Evolutionary conservation across 441 rosid genomes (phyloP).

Genomic region (Erodium texanum): DNA sequence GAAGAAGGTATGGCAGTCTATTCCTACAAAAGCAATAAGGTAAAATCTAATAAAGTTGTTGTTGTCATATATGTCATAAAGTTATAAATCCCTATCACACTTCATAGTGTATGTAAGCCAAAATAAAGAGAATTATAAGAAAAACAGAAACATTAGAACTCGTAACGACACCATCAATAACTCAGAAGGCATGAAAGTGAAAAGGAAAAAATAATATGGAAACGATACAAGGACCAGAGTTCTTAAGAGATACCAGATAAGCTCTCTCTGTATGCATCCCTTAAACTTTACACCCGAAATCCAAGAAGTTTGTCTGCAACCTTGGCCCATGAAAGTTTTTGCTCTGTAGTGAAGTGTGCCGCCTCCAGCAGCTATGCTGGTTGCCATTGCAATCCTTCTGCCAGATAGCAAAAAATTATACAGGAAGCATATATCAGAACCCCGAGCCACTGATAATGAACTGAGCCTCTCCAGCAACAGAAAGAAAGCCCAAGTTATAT

Average conservation of each 20-base stretch:
- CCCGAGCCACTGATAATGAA: neutral
- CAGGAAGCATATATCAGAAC: neutral
- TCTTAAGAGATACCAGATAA: slow-evolving; percentile 44
- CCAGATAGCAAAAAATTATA: slow-evolving; percentile 2
- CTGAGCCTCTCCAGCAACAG: neutral
- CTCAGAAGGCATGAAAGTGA: neutral
- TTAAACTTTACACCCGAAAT: slow-evolving; percentile 30
- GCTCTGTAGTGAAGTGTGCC: slow-evolving; percentile 33
- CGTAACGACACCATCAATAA: neutral
- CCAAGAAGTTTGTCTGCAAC: slow-evolving; percentile 34
- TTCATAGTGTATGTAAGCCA: too few species aligned
- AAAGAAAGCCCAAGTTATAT: neutral
- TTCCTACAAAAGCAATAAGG: neutral
- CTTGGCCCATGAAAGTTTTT: slow-evolving; percentile 25
- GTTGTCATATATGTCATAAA: neutral
- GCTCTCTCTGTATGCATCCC: slow-evolving; percentile 40
- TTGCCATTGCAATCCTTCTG: slow-evolving; percentile 40
- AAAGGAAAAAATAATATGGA: neutral
- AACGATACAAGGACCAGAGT: neutral
- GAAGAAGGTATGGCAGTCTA: neutral
- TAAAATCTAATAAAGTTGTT: neutral
- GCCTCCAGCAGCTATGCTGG: slow-evolving; percentile 33
- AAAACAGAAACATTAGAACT: neutral
- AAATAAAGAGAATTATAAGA: neutral
- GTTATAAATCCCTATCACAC: neutral